Evolutionary conservation across 768 basidiomycete species (phyloP), one percentile per base, ranked within the genome.

Genomic region (Suillus tomentosus): DNA sequence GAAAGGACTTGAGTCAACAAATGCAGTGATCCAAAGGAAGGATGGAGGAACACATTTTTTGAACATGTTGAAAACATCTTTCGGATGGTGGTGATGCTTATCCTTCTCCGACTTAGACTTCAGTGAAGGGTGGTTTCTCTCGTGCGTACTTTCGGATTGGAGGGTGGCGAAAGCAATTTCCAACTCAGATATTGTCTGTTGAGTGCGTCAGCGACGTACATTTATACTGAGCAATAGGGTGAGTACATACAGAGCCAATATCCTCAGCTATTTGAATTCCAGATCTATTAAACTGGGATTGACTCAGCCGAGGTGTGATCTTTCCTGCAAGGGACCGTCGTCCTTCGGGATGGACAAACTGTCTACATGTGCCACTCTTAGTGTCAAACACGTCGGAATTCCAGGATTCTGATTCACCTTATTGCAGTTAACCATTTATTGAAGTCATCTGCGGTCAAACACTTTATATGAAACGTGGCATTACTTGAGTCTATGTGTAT

Each of bases 381-480:
- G 57, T 14, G 27, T 58, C 17, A 42, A 58, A 58, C 24, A 58
- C 57, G 3, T 42, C 57, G 64, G 43, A 37, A 42, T 42, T 31
- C 6, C 57, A 43, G 39, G 8, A 56, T 13, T 34, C 7, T 17
- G 60, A 61, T 75, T 75, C 68, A 90, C 91, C 92, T 87, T 71
- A 93, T 85, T 34, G 88, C 87, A 31, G 79, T 66, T 84, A 91
- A 90, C 92, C 92, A 94, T 56, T 71, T 77, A 57, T 86, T 77
- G 67, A 92, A 94, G 70, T 94, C 92, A 10, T 86, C 84, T 19
- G 77, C 76, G 55, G 78, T 87, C n/a, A 92, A 76, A 72, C 90
- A 92, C 74, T 89, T 91, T 66, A 94, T 84, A 74, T 94, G 92
- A 72, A 94, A 94, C 1, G 90, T 94, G 34, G 88, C 88, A 51